These are phyloP conservation scores for Triglochin maritima DNA, from an alignment of 106 monocot genomes.

Conservation along the genomic window DNA sequence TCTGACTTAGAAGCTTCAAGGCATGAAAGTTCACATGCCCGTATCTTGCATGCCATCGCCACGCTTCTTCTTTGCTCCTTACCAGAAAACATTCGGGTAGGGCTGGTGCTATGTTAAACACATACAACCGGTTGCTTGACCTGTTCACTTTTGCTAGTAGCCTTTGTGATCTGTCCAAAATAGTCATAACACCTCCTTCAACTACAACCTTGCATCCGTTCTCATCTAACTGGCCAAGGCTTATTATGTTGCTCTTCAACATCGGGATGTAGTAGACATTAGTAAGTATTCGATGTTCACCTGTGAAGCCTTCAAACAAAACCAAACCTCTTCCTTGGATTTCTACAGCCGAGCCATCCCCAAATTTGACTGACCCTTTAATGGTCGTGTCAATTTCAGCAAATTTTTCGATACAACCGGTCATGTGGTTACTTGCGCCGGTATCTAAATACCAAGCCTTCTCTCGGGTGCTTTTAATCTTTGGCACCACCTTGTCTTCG, in stretches of 20 bases:
- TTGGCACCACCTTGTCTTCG: slow-evolving; percentile 2
- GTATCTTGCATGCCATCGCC: slow-evolving; percentile 4
- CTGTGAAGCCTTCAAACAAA: not conserved
- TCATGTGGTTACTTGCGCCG: not conserved
- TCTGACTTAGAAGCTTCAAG: not conserved
- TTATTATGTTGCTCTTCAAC: not conserved
- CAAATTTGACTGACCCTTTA: not conserved
- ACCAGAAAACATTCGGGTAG: not conserved
- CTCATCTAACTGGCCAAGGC: slow-evolving; percentile 1
- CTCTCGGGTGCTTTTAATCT: not conserved
- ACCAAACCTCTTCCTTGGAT: not conserved
- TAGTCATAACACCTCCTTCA: not conserved
- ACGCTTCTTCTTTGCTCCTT: not conserved
- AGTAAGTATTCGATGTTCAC: not conserved
- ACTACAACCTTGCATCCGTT: not conserved
- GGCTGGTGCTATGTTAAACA: not conserved
- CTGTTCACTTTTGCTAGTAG: not conserved
- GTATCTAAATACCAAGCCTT: not conserved
- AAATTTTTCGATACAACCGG: not conserved
- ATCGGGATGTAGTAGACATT: slow-evolving; percentile 1
- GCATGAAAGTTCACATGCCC: slow-evolving; percentile 5
- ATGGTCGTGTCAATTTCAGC: not conserved
- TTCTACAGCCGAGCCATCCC: not conserved
- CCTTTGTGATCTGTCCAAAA: not conserved
- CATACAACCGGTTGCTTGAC: not conserved